Conservation (phyloP, 306 rosid genomes). For the Cajanus cajan region DNA sequence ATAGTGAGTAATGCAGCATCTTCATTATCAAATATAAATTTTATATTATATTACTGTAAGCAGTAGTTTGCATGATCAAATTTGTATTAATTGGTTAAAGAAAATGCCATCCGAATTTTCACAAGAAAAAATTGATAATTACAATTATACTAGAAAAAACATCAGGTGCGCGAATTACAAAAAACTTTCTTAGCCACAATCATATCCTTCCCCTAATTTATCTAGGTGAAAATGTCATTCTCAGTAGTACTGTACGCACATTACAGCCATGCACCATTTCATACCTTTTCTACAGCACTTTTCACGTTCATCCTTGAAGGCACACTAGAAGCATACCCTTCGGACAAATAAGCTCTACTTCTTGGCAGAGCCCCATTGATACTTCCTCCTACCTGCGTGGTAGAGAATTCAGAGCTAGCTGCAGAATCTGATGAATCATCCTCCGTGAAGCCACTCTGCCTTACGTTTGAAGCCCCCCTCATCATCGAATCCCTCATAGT, state of each 20-base stretch:
- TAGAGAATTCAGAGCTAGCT: constrained; percentile 83
- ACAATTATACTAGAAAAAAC: not conserved
- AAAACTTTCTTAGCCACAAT: not conserved
- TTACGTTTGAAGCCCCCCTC: constrained; percentile 41
- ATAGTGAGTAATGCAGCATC: not conserved
- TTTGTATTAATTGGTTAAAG: not conserved
- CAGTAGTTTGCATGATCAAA: not conserved
- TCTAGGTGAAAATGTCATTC: not conserved
- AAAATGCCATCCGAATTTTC: not conserved
- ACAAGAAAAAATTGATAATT: not conserved
- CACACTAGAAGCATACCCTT: constrained; percentile 74
- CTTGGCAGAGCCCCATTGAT: constrained; percentile 61
- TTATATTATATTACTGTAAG: not conserved
- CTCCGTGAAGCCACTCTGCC: constrained; percentile 66
- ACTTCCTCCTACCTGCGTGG: constrained; percentile 81
- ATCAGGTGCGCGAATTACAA: not conserved
- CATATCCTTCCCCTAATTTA: not conserved
- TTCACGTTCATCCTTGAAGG: constrained; percentile 60
- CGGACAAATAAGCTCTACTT: constrained; percentile 60
- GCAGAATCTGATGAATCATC: constrained; percentile 92
- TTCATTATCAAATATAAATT: not conserved
- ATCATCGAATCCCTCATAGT: constrained; percentile 34
- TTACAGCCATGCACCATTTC: constrained; percentile 13
- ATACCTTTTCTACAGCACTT: constrained; percentile 61
- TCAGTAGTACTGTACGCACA: not conserved